These are phyloP conservation scores for Bromus sterilis DNA, from an alignment of 176 grass and related monocot species.

Conservation along the genomic window DNA sequence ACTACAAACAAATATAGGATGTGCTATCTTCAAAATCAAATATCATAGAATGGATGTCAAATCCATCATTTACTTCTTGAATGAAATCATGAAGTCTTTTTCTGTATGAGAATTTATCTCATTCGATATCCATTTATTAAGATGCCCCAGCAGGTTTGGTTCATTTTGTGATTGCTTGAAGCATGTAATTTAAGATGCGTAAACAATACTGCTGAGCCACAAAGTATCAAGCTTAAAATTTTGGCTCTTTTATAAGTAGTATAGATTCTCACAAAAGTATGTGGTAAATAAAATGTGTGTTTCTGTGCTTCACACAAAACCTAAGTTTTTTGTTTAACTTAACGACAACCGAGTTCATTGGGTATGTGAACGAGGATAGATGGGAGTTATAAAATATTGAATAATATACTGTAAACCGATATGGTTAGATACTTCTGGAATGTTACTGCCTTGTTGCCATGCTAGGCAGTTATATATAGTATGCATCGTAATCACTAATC, in stretches of 20 bases:
- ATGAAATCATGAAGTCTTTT: too few species aligned
- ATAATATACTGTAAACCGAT: not conserved
- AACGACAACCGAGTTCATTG: not conserved
- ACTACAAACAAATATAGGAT: not conserved
- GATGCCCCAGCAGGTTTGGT: too few species aligned
- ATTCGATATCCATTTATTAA: too few species aligned
- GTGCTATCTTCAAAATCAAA: too few species aligned
- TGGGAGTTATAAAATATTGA: slow-evolving; percentile 7
- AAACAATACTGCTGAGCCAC: too few species aligned
- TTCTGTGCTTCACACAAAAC: not conserved
- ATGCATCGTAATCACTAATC: not conserved
- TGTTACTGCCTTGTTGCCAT: not conserved
- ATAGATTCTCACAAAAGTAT: not conserved
- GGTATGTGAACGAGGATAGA: not conserved
- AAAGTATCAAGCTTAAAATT: too few species aligned
- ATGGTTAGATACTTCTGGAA: not conserved
- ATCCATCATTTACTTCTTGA: too few species aligned
- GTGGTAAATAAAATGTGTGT: not conserved
- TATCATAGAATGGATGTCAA: too few species aligned
- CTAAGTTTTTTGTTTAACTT: not conserved
- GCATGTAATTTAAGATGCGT: too few species aligned
- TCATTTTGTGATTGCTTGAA: too few species aligned
- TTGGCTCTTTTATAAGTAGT: too few species aligned
- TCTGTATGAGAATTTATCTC: too few species aligned
- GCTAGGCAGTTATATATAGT: not conserved